A percentile compares a stretch with the other conserved stretches of the same genome.
These are phyloP conservation scores for Lotmaria passim DNA, from an alignment of 208 protist genomes.

Conservation along the genomic window DNA sequence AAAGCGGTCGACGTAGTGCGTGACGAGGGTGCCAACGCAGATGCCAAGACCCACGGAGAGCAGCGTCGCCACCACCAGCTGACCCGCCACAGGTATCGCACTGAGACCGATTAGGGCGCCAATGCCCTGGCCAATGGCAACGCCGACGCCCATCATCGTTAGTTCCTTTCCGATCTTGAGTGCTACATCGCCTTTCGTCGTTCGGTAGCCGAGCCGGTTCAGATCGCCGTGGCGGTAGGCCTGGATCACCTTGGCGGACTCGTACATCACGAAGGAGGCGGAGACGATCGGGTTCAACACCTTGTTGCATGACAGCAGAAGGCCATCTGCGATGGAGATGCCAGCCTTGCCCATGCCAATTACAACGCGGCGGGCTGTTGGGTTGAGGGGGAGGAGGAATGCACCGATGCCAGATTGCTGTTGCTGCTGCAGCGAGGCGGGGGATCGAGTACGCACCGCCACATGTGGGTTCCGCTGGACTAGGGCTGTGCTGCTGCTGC, in stretches of 20 bases:
- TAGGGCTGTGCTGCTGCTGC: slow-evolving; percentile 11
- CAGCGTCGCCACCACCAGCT: slow-evolving; percentile 55
- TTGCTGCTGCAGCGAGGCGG: slow-evolving; percentile 8
- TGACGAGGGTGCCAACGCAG: slow-evolving; percentile 62
- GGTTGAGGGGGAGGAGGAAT: slow-evolving; percentile 41
- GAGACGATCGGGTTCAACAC: slow-evolving; percentile 59
- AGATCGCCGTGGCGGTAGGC: slow-evolving; percentile 61
- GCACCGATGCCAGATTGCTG: slow-evolving; percentile 12
- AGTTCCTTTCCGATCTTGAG: slow-evolving; percentile 64
- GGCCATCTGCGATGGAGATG: slow-evolving; percentile 57
- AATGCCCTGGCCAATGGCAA: slow-evolving; percentile 66
- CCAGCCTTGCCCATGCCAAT: slow-evolving; percentile 51
- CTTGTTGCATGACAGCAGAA: slow-evolving; percentile 55
- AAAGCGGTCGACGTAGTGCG: slow-evolving; percentile 71
- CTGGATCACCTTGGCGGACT: slow-evolving; percentile 50
- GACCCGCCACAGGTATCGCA: slow-evolving; percentile 62
- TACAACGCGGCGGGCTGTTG: slow-evolving; percentile 40
- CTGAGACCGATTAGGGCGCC: slow-evolving; percentile 61
- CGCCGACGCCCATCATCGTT: slow-evolving; percentile 52
- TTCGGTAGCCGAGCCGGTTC: slow-evolving; percentile 64
- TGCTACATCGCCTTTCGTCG: slow-evolving; percentile 54
- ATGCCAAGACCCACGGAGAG: slow-evolving; percentile 64
- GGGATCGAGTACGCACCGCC: slow-evolving; percentile 13
- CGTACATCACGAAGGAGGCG: slow-evolving; percentile 62
- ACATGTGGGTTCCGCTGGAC: slow-evolving; percentile 1